Evolutionary conservation across 257 asterid genomes (phyloP), one percentile per base, ranked within the genome.

Genomic region (Solanum clarkiae): DNA sequence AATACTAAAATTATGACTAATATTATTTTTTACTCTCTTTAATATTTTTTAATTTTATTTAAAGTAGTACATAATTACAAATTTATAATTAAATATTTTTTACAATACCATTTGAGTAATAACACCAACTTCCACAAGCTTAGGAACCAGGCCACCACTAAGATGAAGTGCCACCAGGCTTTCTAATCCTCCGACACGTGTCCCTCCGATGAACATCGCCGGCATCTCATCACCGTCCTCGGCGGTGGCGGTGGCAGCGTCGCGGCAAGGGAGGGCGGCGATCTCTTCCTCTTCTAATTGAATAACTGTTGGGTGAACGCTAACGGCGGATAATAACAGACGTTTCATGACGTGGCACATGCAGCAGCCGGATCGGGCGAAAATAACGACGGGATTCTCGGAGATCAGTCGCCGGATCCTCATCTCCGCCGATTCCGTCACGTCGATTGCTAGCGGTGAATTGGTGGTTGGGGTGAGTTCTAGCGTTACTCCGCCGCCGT

Each of bases 91-190:
- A 66, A 66, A 66, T 10, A 40, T 45, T 44, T 8, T n/a, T 87
- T 82, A 94, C 88, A 65, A 83, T 86, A 62, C 92, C 91, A 88
- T 74, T 84, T 90, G 84, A 47, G 85, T 66, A 1, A 94, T 89
- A 42, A 90, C 99, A 72, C 98, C 99, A 70, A 90, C 95, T 90
- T 94, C 93, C 84, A 89, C 91, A 80, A 96, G 98, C 92, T 87
- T 93, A 44, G 98, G 98, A 86, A 93, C 98, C 15, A 96, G 98
- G 53, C 88, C 85, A 83, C 94, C 94, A 17, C 99, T 93, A 82
- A 96, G 71, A 90, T 96, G 99, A 69, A 94, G 86, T 45, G 93
- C 98, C 84, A 94, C 94, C 11, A 94, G 92, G 79, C 94, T 96
- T 84, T 93, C 98, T 18, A 95, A 87, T 15, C 98, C 98, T 22